These are phyloP conservation scores for Bothriochloa decipiens DNA, from an alignment of 176 grass and related monocot genomes.

Conservation along the genomic window DNA sequence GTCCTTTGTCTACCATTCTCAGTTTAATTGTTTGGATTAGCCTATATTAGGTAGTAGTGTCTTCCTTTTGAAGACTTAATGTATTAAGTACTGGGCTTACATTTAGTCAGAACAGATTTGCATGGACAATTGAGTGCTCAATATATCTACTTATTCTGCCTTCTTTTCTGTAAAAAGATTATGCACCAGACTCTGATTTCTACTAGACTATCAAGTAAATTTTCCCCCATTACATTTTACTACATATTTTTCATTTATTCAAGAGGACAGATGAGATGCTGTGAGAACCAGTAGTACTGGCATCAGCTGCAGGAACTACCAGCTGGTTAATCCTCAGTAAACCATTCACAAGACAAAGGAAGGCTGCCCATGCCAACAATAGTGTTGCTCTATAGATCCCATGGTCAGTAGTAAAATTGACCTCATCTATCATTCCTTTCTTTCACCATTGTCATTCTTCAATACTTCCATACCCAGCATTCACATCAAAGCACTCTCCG, in stretches of 20 bases:
- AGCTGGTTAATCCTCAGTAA: constrained; percentile 44
- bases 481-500: constrained; percentile 3
- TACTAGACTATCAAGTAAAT: constrained; percentile 24
- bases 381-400: constrained; percentile 38
- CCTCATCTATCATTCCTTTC: background rate
- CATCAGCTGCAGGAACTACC: constrained; percentile 40
- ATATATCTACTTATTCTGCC: background rate
- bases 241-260: constrained; percentile 25
- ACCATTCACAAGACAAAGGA: constrained; percentile 42
- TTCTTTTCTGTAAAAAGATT: background rate
- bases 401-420: constrained; percentile 30
- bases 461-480: constrained; percentile 14
- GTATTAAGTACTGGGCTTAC: background rate
- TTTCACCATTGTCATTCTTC: constrained; percentile 17
- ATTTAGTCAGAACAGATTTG: constrained; percentile 30
- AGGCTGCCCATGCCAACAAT: constrained; percentile 3
- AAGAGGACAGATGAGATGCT: constrained; percentile 28
- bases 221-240: constrained; percentile 19
- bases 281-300: constrained; percentile 42
- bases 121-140: background rate
- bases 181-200: constrained; percentile 11
- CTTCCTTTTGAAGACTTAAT: background rate
- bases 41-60: constrained; percentile 17
- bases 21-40: constrained; percentile 24
- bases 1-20: constrained; percentile 1